Evolutionary conservation across 805 yeast species (phyloP), one percentile per base, ranked within the genome.

Genomic region (Pichia manshurica): DNA sequence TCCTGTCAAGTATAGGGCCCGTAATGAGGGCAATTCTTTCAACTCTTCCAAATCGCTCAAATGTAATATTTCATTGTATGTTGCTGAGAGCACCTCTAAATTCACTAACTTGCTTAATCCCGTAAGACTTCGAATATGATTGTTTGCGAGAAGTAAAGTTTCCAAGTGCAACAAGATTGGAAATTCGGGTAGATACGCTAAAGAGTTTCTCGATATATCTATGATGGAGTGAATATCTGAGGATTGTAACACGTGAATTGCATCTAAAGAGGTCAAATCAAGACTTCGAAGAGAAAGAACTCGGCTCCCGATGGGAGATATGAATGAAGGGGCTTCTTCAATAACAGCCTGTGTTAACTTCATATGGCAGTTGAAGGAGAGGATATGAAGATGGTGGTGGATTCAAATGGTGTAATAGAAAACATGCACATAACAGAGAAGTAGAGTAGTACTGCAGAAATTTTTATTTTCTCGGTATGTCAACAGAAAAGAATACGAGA

Each of bases 191-290:
- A 91, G 54, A 2, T 70, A 71, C 1, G 72, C 64, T n/a, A 91
- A 65, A 31, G 78, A 82, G 64, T 91, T 91, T 58, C 84, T 82
- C 0, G 91, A 78, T 29, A 91, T 60, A 61, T 91, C 97, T 3
- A 91, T 64, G 15, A 73, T 78, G 50, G 73, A 82, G 60, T 65
- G 69, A 36, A 58, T 67, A 60, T 73, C 78, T 21, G 54, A 25
- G 2, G 51, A 34, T 46, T 58, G 62, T 3, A 59, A 43, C 1
- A 72, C 58, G 1, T 71, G 71, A 2, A 78, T 70, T 12, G 51
- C 42, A 47, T 75, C 81, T 12, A 79, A 58, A 3, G 64, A 56
- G 0, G 78, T 66, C 3, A 76, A 63, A 34, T 68, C 64, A 10
- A 70, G 54, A 13, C 68, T 63, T 17, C 79, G 62, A 3, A 73